Evolutionary conservation across 257 asterid species (phyloP).

Genomic region (Solanum paucissectum): DNA sequence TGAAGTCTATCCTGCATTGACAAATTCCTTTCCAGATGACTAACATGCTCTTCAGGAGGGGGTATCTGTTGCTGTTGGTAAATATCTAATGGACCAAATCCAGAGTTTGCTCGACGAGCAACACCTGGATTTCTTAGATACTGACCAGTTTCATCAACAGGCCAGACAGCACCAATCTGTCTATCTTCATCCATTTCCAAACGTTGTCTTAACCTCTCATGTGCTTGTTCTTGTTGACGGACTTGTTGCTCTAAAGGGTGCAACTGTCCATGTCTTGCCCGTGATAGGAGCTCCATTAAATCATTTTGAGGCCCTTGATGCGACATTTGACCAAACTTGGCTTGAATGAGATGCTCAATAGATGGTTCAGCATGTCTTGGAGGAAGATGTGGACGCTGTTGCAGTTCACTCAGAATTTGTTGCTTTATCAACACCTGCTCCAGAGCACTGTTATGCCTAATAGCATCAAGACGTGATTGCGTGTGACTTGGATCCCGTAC

Average conservation of each 20-base stretch:
- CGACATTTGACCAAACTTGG: slow-evolving; percentile 64
- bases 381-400: slow-evolving; percentile 58
- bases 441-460: slow-evolving; percentile 52
- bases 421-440: slow-evolving; percentile 74
- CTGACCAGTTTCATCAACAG: slow-evolving; percentile 63
- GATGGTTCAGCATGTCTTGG: slow-evolving; percentile 68
- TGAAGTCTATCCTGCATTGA: slow-evolving; percentile 72
- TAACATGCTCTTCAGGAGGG: slow-evolving; percentile 60
- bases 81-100: slow-evolving; percentile 61
- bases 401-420: slow-evolving; percentile 67
- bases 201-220: slow-evolving; percentile 80
- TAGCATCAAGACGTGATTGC: slow-evolving; percentile 59
- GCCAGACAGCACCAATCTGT: slow-evolving; percentile 54
- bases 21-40: slow-evolving; percentile 55
- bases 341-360: slow-evolving; percentile 75
- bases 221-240: slow-evolving; percentile 71
- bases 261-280: slow-evolving; percentile 67
- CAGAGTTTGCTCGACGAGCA: slow-evolving; percentile 45
- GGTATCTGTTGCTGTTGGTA: slow-evolving; percentile 53
- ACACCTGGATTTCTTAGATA: slow-evolving; percentile 51
- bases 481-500: slow-evolving; percentile 61
- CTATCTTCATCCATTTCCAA: slow-evolving; percentile 85
- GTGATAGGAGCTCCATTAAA: slow-evolving; percentile 62
- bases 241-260: slow-evolving; percentile 76
- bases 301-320: slow-evolving; percentile 60